Evolutionary conservation across 208 protist species (phyloP), one percentile per base, ranked within the genome.

Genomic region (Naegleria lovaniensis): DNA sequence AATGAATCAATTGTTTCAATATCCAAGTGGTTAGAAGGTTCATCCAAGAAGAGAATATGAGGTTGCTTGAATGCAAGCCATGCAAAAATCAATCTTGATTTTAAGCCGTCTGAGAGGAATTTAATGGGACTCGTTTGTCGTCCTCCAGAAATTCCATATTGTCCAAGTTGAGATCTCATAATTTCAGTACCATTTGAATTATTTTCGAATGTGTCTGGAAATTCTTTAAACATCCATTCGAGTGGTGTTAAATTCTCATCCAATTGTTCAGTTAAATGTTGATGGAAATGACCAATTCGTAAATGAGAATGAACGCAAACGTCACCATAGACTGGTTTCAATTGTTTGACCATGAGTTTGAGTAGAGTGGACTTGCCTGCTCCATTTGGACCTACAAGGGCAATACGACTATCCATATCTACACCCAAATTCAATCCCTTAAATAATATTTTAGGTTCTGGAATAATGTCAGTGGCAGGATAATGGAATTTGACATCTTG

Each of bases 1-100:
- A 99, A 95, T 36, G 97, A 97, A 90, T 99, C 97, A 92, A 99
- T 98, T 25, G 96, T 98, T 90, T 98, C 97, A 92, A 99, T 98
- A 93, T 99, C 98, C 55, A 99, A 93, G 92, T 98, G 97, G 92
- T 99, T 99, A 4, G 98, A 99, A 25, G 98, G 98, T 95, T 99
- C 98, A 92, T 99, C 98, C 48, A 99, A 94, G 92, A 99, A 96
- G 90, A 99, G 95, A 48, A 99, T 97, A 92, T 99, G 97, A 5
- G 98, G 97, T n/a, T 95, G 92, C 83, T 92, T 91, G 93, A 97
- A 97, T 5, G 97, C 94, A 89, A 99, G 94, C 94, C 97, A 98
- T 19, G 97, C 92, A 58, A 88, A 79, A 36, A 38, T 79, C n/a
- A 91, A 92, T 88, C 98, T 95, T 59, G 96, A 97, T 94, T 99